phyloP scores from a whole-genome alignment of 2,329 filamentous ascomycete species.

The Pseudopithomyces maydicus region DNA sequence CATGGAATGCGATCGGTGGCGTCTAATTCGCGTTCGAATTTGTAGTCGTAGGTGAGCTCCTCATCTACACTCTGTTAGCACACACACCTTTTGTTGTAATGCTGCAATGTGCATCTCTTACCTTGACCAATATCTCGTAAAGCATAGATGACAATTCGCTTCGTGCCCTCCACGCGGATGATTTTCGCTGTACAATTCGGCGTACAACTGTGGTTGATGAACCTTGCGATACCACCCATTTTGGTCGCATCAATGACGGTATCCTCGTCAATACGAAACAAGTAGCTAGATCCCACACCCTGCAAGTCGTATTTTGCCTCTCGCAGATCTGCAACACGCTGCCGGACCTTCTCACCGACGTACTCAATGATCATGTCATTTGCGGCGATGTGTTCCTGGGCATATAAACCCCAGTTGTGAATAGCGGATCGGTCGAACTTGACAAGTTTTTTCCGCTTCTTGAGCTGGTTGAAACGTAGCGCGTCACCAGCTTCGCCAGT shows the following conservation, averaged over 20 bases:
- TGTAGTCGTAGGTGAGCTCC: slow-evolving; percentile 99
- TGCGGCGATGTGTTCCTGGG: slow-evolving; percentile 94
- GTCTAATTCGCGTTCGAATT: slow-evolving; percentile 96
- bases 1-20: slow-evolving; percentile 95
- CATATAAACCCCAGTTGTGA: slow-evolving; percentile 98
- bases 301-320: slow-evolving; percentile 93
- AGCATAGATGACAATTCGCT: slow-evolving; percentile 98
- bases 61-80: slow-evolving; percentile 69
- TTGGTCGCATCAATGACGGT: slow-evolving; percentile 98
- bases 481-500: slow-evolving; percentile 81
- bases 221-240: slow-evolving; percentile 95
- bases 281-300: slow-evolving; percentile 94
- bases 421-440: slow-evolving; percentile 97
- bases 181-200: slow-evolving; percentile 99
- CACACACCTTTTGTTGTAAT: background rate
- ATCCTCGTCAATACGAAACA: slow-evolving; percentile 97
- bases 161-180: slow-evolving; percentile 97
- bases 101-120: slow-evolving; percentile 59
- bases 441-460: slow-evolving; percentile 99
- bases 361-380: slow-evolving; percentile 99
- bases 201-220: slow-evolving; percentile 98
- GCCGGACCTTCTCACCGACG: slow-evolving; percentile 94
- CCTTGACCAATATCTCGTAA: slow-evolving; percentile 92
- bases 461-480: slow-evolving; percentile 96
- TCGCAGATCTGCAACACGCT: slow-evolving; percentile 95